phyloP scores from a whole-genome alignment of 352 stramenopile genomes.

The Pythium pectinolyticum region DNA sequence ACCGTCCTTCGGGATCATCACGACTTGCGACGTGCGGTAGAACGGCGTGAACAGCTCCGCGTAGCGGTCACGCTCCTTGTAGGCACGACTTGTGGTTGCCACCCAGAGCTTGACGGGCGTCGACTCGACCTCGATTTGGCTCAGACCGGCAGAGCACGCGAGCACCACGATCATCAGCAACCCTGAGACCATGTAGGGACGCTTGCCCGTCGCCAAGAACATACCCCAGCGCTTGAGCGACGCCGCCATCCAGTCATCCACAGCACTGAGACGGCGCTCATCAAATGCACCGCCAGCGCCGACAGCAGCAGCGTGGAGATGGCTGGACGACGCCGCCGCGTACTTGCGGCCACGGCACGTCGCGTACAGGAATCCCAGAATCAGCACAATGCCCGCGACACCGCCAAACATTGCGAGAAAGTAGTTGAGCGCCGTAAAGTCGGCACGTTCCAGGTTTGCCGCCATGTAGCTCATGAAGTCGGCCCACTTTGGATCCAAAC shows the following conservation, averaged over 20 bases:
- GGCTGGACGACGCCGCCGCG: conserved; percentile 9
- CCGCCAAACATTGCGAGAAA: conserved; percentile 52
- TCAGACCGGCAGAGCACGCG: conserved; percentile 29
- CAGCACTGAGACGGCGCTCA: conserved; percentile 29
- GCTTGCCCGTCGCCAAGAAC: conserved; percentile 33
- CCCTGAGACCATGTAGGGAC: conserved; percentile 29
- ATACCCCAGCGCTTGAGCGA: conserved; percentile 43
- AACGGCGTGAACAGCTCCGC: conserved; percentile 57
- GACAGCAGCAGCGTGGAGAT: conserved; percentile 5
- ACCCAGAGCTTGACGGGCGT: conserved; percentile 63
- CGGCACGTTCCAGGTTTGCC: conserved; percentile 32
- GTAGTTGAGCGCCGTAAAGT: conserved; percentile 60
- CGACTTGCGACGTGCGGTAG: conserved; percentile 52
- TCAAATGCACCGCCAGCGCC: conserved; percentile 4
- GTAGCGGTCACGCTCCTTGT: conserved; percentile 44
- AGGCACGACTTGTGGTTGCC: conserved; percentile 39
- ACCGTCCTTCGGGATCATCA: conserved; percentile 56
- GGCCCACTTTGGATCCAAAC: conserved; percentile 34
- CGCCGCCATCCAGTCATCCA: conserved; percentile 31
- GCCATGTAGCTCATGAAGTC: conserved; percentile 44
- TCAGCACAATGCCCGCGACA: conserved; percentile 36
- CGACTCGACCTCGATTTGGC: conserved; percentile 41
- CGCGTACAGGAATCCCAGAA: conserved; percentile 49
- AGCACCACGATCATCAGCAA: conserved; percentile 27
- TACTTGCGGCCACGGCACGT: conserved; percentile 27